Evolutionary conservation across 805 yeast species (phyloP).

Genomic region (Starmerella geochares): DNA sequence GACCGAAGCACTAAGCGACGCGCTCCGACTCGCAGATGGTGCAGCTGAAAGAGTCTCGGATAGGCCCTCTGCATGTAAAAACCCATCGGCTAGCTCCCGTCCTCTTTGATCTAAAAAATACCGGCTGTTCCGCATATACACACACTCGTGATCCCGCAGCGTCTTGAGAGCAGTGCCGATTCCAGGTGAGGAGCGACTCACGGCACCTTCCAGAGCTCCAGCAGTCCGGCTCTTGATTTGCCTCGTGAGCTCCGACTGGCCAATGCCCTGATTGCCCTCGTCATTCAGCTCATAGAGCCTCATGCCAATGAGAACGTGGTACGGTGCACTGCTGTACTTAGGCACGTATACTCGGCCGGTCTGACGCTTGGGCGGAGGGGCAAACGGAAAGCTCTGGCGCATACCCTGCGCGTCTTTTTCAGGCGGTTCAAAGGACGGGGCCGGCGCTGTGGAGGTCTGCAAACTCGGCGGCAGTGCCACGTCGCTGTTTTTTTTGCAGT

Average conservation of each 20-base stretch:
- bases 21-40: not conserved
- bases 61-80: conserved; percentile 45
- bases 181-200: conserved; percentile 19
- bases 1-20: not conserved
- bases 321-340: conserved; percentile 21
- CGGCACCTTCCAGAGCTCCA: conserved; percentile 21
- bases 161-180: conserved; percentile 39
- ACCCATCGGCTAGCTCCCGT: conserved; percentile 44
- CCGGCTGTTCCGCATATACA: conserved; percentile 34
- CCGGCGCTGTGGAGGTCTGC: conserved; percentile 1
- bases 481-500: conserved; percentile 48
- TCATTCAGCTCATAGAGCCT: conserved; percentile 20
- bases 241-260: conserved; percentile 46
- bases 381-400: conserved; percentile 16
- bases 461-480: conserved; percentile 37
- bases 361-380: conserved; percentile 15
- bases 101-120: conserved; percentile 67
- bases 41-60: not conserved
- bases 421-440: conserved; percentile 6
- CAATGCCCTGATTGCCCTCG: conserved; percentile 43
- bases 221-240: conserved; percentile 24
- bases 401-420: conserved; percentile 1
- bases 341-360: conserved; percentile 25
- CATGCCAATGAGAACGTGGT: conserved; percentile 21
- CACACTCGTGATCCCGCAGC: conserved; percentile 49